A percentile compares a stretch with the other conserved stretches of the same genome.
Conservation (phyloP, 139 green algal species). For the Edaphochlamys debaryana region DNA sequence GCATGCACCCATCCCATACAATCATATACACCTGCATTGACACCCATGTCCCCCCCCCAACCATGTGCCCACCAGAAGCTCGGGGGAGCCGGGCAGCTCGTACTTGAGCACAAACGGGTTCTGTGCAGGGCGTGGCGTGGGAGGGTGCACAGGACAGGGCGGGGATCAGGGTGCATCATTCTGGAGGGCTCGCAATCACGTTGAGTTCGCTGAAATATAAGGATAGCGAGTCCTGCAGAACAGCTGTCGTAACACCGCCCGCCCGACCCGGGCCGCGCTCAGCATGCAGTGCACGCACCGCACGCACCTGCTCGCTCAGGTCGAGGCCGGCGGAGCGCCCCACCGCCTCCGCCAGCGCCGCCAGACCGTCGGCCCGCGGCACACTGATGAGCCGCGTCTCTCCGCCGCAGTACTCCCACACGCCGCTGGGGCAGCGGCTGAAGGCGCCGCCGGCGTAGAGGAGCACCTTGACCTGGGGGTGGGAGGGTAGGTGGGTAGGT, state of each 20-base stretch:
- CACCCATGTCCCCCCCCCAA: too few species aligned
- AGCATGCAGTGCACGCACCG: too few species aligned
- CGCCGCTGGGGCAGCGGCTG: conserved; percentile 23
- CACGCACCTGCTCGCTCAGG: not conserved
- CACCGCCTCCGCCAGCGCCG: conserved; percentile 3
- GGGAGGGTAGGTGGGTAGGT: not conserved
- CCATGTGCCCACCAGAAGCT: conserved; percentile 55
- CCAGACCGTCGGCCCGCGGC: not conserved
- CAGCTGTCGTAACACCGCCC: too few species aligned
- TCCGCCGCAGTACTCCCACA: conserved; percentile 57
- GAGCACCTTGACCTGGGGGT: conserved; percentile 57
- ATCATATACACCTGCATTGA: too few species aligned
- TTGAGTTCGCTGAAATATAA: too few species aligned
- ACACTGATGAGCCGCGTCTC: conserved; percentile 79
- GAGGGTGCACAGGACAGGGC: too few species aligned
- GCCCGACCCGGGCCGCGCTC: too few species aligned
- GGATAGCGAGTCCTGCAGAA: too few species aligned
- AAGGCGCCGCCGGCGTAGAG: conserved; percentile 45
- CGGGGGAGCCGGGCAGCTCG: conserved; percentile 65
- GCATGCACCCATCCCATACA: too few species aligned
- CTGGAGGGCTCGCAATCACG: too few species aligned
- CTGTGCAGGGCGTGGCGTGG: too few species aligned
- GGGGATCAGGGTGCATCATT: too few species aligned
- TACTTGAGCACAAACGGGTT: conserved; percentile 61
- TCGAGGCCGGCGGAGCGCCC: not conserved